Base-by-base conservation (phyloP, 2,329 filamentous ascomycete species). In the Plectosphaerella sp. region DNA sequence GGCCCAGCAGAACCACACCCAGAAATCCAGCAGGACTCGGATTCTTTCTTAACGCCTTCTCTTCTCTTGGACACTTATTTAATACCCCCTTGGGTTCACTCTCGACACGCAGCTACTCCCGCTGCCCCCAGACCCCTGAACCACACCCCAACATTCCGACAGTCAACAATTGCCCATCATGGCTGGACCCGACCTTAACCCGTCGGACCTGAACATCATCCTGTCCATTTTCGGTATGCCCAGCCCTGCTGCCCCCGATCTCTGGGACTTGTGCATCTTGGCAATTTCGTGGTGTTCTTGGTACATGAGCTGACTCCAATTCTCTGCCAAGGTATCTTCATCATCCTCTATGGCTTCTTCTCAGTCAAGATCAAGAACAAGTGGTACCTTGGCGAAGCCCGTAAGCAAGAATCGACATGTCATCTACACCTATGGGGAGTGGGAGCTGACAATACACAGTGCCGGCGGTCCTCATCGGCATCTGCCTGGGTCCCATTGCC, bases 351-450 rank as follows among this genome's bases (percentile, higher is more conserved):
- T 58, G 78, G 78, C 45, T 58, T 80, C 49, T 66, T 77, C 6
- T 79, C 78, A 1, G 71, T 78, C 22, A 75, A 78, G 62, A 71
- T 82, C 57, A 81, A 80, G 64, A 69, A 71, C 47, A 63, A 65
- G 35, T 80, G 76, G 76, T 80, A 79, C 56, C 66, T 82, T 5
- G 78, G 78, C 16, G 78, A 81, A 67, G 78, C 78, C 22, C 60
- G 77, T 79, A 61, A 61, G 75, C 67, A 5, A 7, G 18, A 22
- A 5, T 10, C 42, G 28, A 33, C 28, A 33, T 33, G 28, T 28
- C 24, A 12, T 45, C 28, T 11, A 12, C n/a, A 12, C 14, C 20
- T 24, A 24, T 5, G 16, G 24, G 22, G 5, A 15, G n/a, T 5
- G 33, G 35, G 28, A 5, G 25, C 53, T 57, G 35, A 55, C 45